These are phyloP conservation scores for Myrica gale DNA, from an alignment of 306 rosid species.

Conservation along the genomic window DNA sequence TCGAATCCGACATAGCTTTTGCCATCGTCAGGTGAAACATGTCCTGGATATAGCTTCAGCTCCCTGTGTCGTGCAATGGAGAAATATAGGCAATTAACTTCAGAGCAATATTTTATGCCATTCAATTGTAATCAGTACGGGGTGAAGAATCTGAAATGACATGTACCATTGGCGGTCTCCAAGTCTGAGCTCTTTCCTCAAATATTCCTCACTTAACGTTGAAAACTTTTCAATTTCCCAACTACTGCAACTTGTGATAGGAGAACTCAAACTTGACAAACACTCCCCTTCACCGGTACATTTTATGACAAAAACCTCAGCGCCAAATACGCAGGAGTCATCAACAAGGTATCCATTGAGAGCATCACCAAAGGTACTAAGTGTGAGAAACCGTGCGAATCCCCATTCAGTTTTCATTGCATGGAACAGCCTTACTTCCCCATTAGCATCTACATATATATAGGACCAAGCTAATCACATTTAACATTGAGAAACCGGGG, in stretches of 20 bases:
- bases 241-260: background rate
- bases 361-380: background rate
- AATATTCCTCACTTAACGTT: background rate
- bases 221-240: background rate
- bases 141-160: background rate
- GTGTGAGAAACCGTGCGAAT: background rate
- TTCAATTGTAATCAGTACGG: background rate
- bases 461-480: background rate
- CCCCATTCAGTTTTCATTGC: conserved; percentile 22
- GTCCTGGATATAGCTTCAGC: background rate
- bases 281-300: conserved; percentile 6
- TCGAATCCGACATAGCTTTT: background rate
- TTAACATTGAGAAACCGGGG: no score
- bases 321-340: conserved; percentile 11
- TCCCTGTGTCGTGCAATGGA: conserved; percentile 9
- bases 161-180: conserved; percentile 11
- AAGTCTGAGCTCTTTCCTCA: background rate
- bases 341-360: conserved; percentile 18
- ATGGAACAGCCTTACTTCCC: conserved; percentile 2
- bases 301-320: conserved; percentile 16
- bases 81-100: background rate
- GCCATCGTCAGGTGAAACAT: background rate
- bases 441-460: background rate
- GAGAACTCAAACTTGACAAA: conserved; percentile 2
- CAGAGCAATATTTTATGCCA: no score